Base-by-base conservation (phyloP, 345 rosid genomes). In the Hibiscus tridactylites region DNA sequence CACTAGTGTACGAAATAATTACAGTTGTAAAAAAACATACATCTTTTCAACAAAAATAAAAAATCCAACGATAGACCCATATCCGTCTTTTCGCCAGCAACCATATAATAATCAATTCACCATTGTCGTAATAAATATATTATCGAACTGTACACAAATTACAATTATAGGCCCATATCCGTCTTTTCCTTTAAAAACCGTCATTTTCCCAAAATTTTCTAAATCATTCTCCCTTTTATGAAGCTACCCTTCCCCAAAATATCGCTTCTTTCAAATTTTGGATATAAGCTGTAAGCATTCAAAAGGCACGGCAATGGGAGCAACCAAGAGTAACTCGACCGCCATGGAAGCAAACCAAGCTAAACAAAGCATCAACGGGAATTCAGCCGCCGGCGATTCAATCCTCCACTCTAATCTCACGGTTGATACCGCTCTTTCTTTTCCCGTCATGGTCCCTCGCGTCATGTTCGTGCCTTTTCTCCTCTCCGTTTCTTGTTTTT, bases 371-470 rank as follows among this genome's bases (percentile, higher is more conserved):
- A 2, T 21, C 70, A 66, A 24, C 56, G 8, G 3, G 24, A 47
- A 13, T 68, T 65, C 73, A 26, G 35, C 63, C 70, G 35, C 73
- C 56, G 81, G 42, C 6, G 68, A 74, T 87, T 75, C 85, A 65
- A 12, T 81, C 77, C 85, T 57, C 3, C 79, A 80, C 65, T 91
- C 93, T 59, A 57, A 78, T 17, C 70, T 80, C 65, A 65, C 81
- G 76, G 83, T 94, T 68, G 90, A 85, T 7, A 75, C 90, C 46
- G 85, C 92, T 58, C 83, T 87, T 71, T 73, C 92, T 47, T 79
- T 90, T 5, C 78, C 90, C 16, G 76, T 71, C 16, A 83, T 87
- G 88, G 68, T 84, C 57, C 90, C 92, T 74, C 84, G 75, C 78
- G 67, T 94, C 86, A 80, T 90, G 98, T 94, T 64, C 77, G 91